Evolutionary conservation across 2,329 filamentous ascomycete genomes (phyloP).

Genomic region (Claviceps sorghi): DNA sequence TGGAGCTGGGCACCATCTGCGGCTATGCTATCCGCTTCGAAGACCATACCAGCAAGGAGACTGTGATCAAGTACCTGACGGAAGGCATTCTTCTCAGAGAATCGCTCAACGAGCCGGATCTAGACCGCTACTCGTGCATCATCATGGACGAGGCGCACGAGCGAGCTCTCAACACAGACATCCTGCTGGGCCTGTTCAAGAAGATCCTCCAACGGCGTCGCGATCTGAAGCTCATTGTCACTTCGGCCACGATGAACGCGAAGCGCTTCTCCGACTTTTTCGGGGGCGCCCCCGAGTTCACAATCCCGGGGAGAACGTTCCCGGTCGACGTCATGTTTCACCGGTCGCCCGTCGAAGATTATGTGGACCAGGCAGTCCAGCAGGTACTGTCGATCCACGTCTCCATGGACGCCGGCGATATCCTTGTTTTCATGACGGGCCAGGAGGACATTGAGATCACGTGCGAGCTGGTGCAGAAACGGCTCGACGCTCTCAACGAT

Average conservation of each 20-base stretch:
- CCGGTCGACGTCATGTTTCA: constrained; percentile 95
- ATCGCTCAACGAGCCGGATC: constrained; percentile 77
- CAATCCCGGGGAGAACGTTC: constrained; percentile 90
- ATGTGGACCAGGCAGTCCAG: constrained; percentile 92
- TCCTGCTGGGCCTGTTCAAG: constrained; percentile 94
- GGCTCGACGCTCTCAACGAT: constrained; percentile 78
- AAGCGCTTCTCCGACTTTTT: constrained; percentile 94
- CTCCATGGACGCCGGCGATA: constrained; percentile 83
- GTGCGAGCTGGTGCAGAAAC: constrained; percentile 80
- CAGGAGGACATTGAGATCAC: constrained; percentile 98
- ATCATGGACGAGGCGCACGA: constrained; percentile 99
- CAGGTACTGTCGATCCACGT: constrained; percentile 94
- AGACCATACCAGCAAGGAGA: constrained; percentile 92
- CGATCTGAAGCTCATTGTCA: constrained; percentile 92
- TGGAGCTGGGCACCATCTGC: constrained; percentile 71
- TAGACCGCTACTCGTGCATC: constrained; percentile 93
- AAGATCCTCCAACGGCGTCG: constrained; percentile 82
- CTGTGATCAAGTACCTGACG: constrained; percentile 97
- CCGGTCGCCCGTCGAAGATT: constrained; percentile 88
- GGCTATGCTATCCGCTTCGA: constrained; percentile 98
- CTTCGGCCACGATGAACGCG: constrained; percentile 96
- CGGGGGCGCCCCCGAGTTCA: constrained; percentile 88
- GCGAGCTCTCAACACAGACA: constrained; percentile 88
- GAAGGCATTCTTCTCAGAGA: constrained; percentile 90
- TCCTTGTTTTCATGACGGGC: constrained; percentile 97